Evolutionary conservation across 2,329 filamentous ascomycete species (phyloP).

Genomic region (Parascedosporium putredinis): DNA sequence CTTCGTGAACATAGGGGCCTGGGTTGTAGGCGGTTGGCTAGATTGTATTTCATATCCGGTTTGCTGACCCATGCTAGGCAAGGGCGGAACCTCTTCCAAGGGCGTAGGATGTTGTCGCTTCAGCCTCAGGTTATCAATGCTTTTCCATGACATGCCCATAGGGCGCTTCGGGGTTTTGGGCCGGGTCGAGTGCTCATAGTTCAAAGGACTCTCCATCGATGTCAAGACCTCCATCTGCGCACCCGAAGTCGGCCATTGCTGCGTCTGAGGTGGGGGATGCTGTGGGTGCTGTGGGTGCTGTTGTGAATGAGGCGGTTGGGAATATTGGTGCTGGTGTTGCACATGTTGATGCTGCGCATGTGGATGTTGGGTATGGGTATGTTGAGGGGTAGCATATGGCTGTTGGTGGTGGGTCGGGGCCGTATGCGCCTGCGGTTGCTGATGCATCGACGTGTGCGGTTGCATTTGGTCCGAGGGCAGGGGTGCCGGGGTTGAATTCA

Average conservation of each 20-base stretch:
- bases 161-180: conserved; percentile 13
- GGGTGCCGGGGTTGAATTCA: not conserved
- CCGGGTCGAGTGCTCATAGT: not conserved
- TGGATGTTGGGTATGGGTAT: conserved; percentile 5
- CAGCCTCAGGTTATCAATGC: conserved; percentile 14
- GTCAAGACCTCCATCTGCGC: conserved; percentile 2
- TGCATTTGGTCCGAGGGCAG: conserved; percentile 1
- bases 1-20: not conserved
- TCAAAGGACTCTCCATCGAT: conserved; percentile 1
- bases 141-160: conserved; percentile 11
- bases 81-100: not conserved
- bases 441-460: not conserved
- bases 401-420: conserved; percentile 1
- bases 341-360: conserved; percentile 6
- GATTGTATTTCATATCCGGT: not conserved
- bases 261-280: conserved; percentile 8
- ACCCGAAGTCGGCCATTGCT: conserved; percentile 5
- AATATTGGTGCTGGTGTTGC: conserved; percentile 9
- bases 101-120: conserved; percentile 11
- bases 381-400: not conserved
- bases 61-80: not conserved
- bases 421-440: conserved; percentile 2
- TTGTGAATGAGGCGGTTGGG: conserved; percentile 1
- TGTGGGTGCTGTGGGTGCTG: conserved; percentile 8
- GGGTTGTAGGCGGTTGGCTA: not conserved